Conservation (phyloP, 768 basidiomycete genomes). For the Boletus fagicola region DNA sequence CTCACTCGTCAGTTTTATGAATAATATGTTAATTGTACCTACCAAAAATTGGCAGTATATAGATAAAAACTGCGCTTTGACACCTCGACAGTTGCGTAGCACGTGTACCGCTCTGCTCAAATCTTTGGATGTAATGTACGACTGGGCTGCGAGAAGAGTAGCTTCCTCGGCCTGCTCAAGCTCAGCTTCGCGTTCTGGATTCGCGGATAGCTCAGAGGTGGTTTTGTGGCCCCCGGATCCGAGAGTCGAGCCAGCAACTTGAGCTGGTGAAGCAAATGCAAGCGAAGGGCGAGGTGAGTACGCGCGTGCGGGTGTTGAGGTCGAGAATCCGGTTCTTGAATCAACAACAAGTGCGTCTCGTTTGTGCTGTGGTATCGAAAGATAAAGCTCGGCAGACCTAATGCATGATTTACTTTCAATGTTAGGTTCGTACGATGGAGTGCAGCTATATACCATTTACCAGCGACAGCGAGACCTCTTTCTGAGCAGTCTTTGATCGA, state of each 20-base stretch:
- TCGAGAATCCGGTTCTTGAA: constrained; percentile 43
- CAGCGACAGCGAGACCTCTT: constrained; percentile 63
- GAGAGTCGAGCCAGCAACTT: constrained; percentile 34
- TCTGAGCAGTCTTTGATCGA: constrained; percentile 74
- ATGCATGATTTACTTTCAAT: constrained; percentile 15
- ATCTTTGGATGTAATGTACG: constrained; percentile 75
- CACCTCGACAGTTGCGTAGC: constrained; percentile 62
- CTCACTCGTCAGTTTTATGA: constrained; percentile 4
- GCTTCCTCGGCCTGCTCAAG: constrained; percentile 68
- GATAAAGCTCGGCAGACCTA: constrained; percentile 77
- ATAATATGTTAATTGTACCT: constrained; percentile 32
- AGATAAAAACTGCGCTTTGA: constrained; percentile 72
- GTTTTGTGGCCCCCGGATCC: constrained; percentile 17
- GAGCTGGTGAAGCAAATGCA: constrained; percentile 34
- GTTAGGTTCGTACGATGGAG: constrained; percentile 9
- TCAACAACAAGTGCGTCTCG: constrained; percentile 34
- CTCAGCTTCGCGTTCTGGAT: constrained; percentile 40
- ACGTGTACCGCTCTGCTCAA: constrained; percentile 68
- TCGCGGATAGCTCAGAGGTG: constrained; percentile 20
- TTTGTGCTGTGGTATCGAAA: constrained; percentile 54
- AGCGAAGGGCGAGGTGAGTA: constrained; percentile 41
- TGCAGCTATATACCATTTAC: constrained; percentile 64
- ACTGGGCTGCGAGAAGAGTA: constrained; percentile 64
- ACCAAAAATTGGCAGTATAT: constrained; percentile 87
- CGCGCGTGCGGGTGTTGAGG: constrained; percentile 57